These are phyloP conservation scores for Kazachstania kunashirensis DNA, from an alignment of 805 yeast genomes.

Conservation along the genomic window DNA sequence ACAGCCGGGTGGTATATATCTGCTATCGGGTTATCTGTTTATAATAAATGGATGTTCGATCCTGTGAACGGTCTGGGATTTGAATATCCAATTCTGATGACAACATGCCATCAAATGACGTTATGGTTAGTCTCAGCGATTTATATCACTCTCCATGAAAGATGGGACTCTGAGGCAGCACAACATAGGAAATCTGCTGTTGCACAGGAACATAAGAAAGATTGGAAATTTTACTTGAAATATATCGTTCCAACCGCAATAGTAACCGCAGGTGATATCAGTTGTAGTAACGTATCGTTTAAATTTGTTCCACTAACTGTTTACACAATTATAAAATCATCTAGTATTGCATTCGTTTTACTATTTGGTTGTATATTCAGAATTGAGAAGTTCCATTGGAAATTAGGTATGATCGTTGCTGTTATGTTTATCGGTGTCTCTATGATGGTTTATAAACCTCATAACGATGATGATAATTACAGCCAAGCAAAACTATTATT, in stretches of 20 bases:
- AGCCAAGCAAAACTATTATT: conserved; percentile 22
- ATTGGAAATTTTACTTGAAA: conserved; percentile 35
- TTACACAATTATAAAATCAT: conserved; percentile 89
- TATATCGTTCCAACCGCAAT: conserved; percentile 75
- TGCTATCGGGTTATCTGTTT: conserved; percentile 60
- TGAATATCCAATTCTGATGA: conserved; percentile 74
- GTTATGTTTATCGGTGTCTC: conserved; percentile 78
- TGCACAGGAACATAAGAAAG: conserved; percentile 3
- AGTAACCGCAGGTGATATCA: conserved; percentile 89
- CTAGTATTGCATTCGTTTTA: conserved; percentile 79
- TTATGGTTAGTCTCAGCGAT: conserved; percentile 42
- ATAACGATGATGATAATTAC: conserved; percentile 13
- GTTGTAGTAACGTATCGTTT: conserved; percentile 79
- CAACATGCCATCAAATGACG: conserved; percentile 75
- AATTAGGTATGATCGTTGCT: conserved; percentile 56
- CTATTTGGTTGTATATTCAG: conserved; percentile 77
- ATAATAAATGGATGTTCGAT: conserved; percentile 98
- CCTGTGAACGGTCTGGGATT: conserved; percentile 54
- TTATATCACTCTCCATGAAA: conserved; percentile 29
- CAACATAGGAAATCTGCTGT: background rate
- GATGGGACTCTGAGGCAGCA: background rate
- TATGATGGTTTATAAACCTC: conserved; percentile 67
- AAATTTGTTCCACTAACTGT: conserved; percentile 69
- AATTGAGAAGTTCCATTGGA: conserved; percentile 64
- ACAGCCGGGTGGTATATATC: conserved; percentile 58